Evolutionary conservation across 2,329 filamentous ascomycete species (phyloP).

Genomic region (Penicillium sp.): DNA sequence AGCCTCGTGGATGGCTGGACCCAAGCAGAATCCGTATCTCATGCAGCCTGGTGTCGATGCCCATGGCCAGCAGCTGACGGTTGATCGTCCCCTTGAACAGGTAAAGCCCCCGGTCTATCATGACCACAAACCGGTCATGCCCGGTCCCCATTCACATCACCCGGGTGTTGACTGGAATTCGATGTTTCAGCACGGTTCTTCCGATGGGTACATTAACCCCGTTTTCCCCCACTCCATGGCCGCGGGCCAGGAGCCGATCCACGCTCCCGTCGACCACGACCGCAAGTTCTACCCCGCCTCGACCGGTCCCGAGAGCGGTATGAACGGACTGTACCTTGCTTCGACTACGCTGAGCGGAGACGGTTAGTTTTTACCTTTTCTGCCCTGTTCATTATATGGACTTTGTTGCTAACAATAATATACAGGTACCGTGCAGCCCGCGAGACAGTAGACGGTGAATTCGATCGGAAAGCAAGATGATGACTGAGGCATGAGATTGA

Average conservation of each 20-base stretch:
- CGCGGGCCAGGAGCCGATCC: constrained; percentile 68
- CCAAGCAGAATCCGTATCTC: constrained; percentile 47
- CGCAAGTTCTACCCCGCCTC: constrained; percentile 54
- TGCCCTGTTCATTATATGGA: constrained; percentile 37
- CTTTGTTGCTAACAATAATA: constrained; percentile 44
- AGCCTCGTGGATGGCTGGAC: constrained; percentile 45
- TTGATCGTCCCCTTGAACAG: constrained; percentile 47
- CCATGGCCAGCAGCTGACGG: constrained; percentile 45
- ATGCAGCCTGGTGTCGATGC: constrained; percentile 44
- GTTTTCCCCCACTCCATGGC: constrained; percentile 65
- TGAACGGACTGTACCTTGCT: constrained; percentile 51
- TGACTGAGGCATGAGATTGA: constrained; percentile 3
- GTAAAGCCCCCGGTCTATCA: constrained; percentile 42
- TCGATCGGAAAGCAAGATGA: constrained; percentile 14
- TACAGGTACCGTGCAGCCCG: constrained; percentile 56
- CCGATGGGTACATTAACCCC: constrained; percentile 63
- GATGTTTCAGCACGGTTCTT: constrained; percentile 73
- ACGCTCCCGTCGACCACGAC: constrained; percentile 61
- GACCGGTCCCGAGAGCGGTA: constrained; percentile 44
- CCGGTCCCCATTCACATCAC: constrained; percentile 60
- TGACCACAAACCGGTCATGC: constrained; percentile 56
- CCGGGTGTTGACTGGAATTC: constrained; percentile 70
- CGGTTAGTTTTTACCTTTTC: constrained; percentile 33
- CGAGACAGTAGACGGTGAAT: constrained; percentile 59
- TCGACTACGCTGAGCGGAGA: constrained; percentile 49